A percentile compares a stretch with the other conserved stretches of the same genome.
These are phyloP conservation scores for Ophiostoma sp. DNA, from an alignment of 2,329 filamentous ascomycete species.

Conservation along the genomic window DNA sequence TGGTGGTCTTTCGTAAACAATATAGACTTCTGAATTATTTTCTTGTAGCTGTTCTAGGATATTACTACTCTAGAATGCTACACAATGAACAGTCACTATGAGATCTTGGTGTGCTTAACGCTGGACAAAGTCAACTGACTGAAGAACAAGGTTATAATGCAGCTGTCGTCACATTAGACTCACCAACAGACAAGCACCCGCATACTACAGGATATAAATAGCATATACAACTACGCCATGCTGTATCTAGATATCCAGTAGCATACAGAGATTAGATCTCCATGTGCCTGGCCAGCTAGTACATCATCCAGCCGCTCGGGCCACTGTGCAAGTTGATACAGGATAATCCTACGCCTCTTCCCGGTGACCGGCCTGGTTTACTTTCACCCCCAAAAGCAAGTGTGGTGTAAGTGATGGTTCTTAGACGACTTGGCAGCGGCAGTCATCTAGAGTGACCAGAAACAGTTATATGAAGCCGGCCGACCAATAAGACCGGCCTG, in stretches of 20 bases:
- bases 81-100: too few species aligned
- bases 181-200: not conserved
- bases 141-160: not conserved
- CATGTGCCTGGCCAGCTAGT: not conserved
- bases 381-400: not conserved
- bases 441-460: not conserved
- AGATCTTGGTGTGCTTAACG: too few species aligned
- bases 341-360: not conserved
- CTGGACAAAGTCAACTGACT: not conserved
- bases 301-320: conserved; percentile 7
- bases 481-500: not conserved
- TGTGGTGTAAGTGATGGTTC: not conserved
- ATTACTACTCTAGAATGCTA: too few species aligned
- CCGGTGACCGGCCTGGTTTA: not conserved
- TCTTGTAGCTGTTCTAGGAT: too few species aligned
- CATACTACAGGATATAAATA: not conserved
- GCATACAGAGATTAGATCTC: not conserved
- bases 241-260: not conserved
- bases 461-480: not conserved
- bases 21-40: too few species aligned
- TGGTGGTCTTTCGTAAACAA: too few species aligned
- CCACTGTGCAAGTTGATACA: not conserved
- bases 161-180: not conserved
- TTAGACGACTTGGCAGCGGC: conserved; percentile 6
- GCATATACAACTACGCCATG: not conserved